Conservation (phyloP, 306 rosid genomes). For the Crataegus laevigata region DNA sequence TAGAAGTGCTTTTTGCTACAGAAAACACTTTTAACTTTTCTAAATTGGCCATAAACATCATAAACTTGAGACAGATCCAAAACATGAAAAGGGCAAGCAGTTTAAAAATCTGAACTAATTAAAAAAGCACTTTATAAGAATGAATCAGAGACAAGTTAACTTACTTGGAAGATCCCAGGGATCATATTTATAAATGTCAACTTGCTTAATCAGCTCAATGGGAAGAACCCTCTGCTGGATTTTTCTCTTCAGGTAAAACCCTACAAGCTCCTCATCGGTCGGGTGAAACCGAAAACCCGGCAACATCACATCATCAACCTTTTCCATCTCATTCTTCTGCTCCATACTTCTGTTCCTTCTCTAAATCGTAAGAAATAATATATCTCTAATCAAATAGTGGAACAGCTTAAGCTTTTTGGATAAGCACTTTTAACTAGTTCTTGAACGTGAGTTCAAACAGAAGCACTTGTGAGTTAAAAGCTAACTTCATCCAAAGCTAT, state of each 20-base stretch:
- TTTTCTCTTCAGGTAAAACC: slow-evolving; percentile 62
- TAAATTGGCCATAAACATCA: background rate
- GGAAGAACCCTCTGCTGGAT: slow-evolving; percentile 54
- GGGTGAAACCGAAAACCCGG: slow-evolving; percentile 87
- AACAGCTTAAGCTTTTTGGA: background rate
- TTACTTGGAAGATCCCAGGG: slow-evolving; percentile 96
- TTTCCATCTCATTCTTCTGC: slow-evolving; percentile 51
- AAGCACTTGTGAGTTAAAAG: background rate
- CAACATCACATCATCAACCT: slow-evolving; percentile 48
- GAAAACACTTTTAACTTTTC: background rate
- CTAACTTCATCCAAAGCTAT: slow-evolving; percentile 24
- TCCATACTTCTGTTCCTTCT: slow-evolving; percentile 37
- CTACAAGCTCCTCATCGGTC: slow-evolving; percentile 79
- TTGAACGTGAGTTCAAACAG: slow-evolving; percentile 15
- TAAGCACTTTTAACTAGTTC: slow-evolving; percentile 24
- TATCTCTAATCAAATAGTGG: background rate
- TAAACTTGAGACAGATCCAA: background rate
- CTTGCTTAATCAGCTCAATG: slow-evolving; percentile 68
- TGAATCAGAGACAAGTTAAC: slow-evolving; percentile 9
- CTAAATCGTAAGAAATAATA: background rate
- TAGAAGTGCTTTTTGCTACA: no score
- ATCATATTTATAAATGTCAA: slow-evolving; percentile 67
- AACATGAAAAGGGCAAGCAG: background rate
- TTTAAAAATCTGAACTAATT: background rate
- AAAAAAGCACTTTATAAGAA: background rate